Base-by-base conservation (phyloP, 352 stramenopile genomes). In the Phytophthora kernoviae region DNA sequence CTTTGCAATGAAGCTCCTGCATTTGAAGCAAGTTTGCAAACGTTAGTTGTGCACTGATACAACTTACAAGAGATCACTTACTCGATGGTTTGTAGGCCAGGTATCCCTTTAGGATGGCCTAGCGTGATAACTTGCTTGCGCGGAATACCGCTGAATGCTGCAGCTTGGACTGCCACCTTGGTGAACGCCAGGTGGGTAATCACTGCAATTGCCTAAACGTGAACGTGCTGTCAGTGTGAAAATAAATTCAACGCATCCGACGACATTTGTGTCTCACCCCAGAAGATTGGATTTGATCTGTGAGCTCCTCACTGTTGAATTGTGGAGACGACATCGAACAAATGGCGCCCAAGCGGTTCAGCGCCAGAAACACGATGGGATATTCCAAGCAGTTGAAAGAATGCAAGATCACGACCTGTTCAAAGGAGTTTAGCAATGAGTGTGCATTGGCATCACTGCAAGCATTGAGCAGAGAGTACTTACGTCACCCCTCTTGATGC, bases 371-470 rank as follows among this genome's bases (percentile, higher is more conserved):
- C 18, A 88, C 59, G 46, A 84, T 53, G 4, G 76, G 75, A 33
- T 72, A 88, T 44, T 88, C 73, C 48, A 84, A 65, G 51, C 66
- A 82, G 64, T 85, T 88, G 54, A 79, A 61, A 36, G 70, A 75
- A 46, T 85, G 72, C 24, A 84, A 52, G 15, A 84, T 3, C 2
- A 87, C 63, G 8, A 73, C 58, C 66, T 84, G 58, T 27, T 27
- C 39, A 55, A 8, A 18, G 33, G 9, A 39, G 2, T 12, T 39
- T 39, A 8, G 33, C 30, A n/a, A 39, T 39, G 33, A n/a, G n/a
- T 20, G 9, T 43, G 12, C 15, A 21, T 9, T 21, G n/a, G n/a
- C 2, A 43, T 4, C 15, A 39, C 14, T 17, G 9, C 27, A 33
- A 42, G 17, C 4, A 34, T 49, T 34, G 9, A 57, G 5, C 20